phyloP scores from a whole-genome alignment of 129 eudicot genomes.

The Logfia minima region DNA sequence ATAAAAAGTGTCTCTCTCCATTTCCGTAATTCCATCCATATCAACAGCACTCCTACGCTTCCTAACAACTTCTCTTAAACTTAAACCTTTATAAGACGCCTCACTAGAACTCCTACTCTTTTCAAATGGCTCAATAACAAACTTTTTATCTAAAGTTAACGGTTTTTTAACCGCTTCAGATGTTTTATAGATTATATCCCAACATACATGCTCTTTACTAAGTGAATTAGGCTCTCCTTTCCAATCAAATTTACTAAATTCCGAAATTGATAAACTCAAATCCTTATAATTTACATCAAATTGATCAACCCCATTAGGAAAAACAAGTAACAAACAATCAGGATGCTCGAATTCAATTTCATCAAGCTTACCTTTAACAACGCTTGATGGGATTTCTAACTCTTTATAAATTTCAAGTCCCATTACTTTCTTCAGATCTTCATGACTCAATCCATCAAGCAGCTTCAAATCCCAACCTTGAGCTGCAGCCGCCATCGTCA shows the following conservation, averaged over 20 bases:
- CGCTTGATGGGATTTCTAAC: slow-evolving; percentile 49
- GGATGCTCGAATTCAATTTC: slow-evolving; percentile 92
- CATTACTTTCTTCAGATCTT: slow-evolving; percentile 69
- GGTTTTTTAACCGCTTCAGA: slow-evolving; percentile 73
- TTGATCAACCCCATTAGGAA: slow-evolving; percentile 46
- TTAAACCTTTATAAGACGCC: slow-evolving; percentile 47
- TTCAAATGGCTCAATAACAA: slow-evolving; percentile 39
- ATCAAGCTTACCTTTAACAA: slow-evolving; percentile 63
- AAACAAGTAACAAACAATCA: slow-evolving; percentile 83
- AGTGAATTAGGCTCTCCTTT: slow-evolving; percentile 79
- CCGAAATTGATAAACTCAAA: slow-evolving; percentile 42
- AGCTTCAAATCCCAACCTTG: slow-evolving; percentile 96
- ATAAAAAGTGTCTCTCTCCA: slow-evolving; percentile 62
- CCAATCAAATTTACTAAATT: slow-evolving; percentile 68
- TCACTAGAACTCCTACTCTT: slow-evolving; percentile 47
- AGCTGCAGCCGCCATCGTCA: slow-evolving; percentile 81
- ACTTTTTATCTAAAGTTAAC: slow-evolving; percentile 32
- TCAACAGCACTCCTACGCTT: slow-evolving; percentile 95
- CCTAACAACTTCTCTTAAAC: slow-evolving; percentile 69
- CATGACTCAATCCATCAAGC: slow-evolving; percentile 79
- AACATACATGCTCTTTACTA: slow-evolving; percentile 78
- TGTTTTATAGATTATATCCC: slow-evolving; percentile 85
- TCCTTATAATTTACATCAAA: slow-evolving; percentile 54
- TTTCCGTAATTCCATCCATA: slow-evolving; percentile 72
- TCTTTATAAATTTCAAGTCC: slow-evolving; percentile 50